A percentile compares a stretch with the other conserved stretches of the same genome.
Evolutionary conservation across 2,329 filamentous ascomycete species (phyloP).

Genomic region (Arthroderma sp.): DNA sequence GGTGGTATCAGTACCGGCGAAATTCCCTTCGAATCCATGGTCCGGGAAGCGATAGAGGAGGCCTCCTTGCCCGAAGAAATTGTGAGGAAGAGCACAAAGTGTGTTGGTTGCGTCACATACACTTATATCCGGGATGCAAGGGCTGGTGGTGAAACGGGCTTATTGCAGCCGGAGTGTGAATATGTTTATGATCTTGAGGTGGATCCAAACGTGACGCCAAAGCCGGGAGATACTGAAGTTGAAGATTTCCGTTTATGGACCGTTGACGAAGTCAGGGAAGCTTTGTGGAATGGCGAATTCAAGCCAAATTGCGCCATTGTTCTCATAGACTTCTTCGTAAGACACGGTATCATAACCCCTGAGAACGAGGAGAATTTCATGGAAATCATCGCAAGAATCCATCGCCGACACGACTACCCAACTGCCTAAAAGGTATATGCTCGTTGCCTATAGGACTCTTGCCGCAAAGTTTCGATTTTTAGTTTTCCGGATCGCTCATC

Average conservation of each 20-base stretch:
- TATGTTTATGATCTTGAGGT: slow-evolving; percentile 85
- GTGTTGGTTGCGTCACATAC: slow-evolving; percentile 66
- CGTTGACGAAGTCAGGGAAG: slow-evolving; percentile 59
- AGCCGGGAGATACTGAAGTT: slow-evolving; percentile 78
- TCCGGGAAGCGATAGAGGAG: slow-evolving; percentile 82
- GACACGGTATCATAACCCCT: slow-evolving; percentile 64
- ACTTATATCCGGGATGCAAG: slow-evolving; percentile 63
- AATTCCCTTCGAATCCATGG: slow-evolving; percentile 62
- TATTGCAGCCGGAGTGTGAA: slow-evolving; percentile 82
- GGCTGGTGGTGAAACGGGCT: slow-evolving; percentile 64
- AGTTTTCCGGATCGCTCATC: neutral
- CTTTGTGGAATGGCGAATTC: slow-evolving; percentile 60
- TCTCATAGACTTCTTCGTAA: slow-evolving; percentile 77
- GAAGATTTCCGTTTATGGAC: slow-evolving; percentile 68
- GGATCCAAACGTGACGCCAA: slow-evolving; percentile 51
- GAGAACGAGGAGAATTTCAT: slow-evolving; percentile 68
- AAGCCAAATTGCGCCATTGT: slow-evolving; percentile 87
- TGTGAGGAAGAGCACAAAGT: slow-evolving; percentile 46
- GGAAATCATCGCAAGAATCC: slow-evolving; percentile 61
- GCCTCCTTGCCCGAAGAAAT: slow-evolving; percentile 61
- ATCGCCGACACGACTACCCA: slow-evolving; percentile 69
- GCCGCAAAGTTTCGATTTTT: too few relatives aligned
- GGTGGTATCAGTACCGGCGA: slow-evolving; percentile 74
- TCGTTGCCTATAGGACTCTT: neutral
- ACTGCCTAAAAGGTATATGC: slow-evolving; percentile 23